These are phyloP conservation scores for Pythium inflatum DNA, from an alignment of 352 stramenopile species.

Conservation along the genomic window DNA sequence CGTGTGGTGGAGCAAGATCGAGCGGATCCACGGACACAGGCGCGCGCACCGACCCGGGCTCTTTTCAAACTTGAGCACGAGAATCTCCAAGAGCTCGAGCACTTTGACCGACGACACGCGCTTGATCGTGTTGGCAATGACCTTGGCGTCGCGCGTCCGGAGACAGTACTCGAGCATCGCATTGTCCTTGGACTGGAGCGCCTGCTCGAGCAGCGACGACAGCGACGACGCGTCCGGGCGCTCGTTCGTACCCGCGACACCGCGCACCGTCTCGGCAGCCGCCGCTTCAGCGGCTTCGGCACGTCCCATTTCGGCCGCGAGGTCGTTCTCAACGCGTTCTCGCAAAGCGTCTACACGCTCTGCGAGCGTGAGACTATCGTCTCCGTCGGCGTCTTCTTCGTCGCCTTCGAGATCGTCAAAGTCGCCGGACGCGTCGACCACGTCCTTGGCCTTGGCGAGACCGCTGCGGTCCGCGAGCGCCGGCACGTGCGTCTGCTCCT, in stretches of 20 bases:
- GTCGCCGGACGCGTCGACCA: conserved; percentile 60
- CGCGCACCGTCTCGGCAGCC: conserved; percentile 33
- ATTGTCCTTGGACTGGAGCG: conserved; percentile 87
- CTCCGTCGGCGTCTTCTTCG: conserved; percentile 50
- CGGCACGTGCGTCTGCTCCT: conserved; percentile 71
- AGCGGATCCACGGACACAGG: conserved; percentile 83
- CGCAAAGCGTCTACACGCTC: conserved; percentile 79
- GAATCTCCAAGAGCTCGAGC: conserved; percentile 73
- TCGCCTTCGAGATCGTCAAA: conserved; percentile 59
- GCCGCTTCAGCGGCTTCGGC: conserved; percentile 51
- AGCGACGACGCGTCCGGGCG: conserved; percentile 85
- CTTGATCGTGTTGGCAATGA: conserved; percentile 76
- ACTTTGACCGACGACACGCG: conserved; percentile 77
- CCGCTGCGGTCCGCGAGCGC: conserved; percentile 73
- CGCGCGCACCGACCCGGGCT: conserved; percentile 74
- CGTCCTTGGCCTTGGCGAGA: conserved; percentile 55
- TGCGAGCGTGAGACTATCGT: conserved; percentile 68
- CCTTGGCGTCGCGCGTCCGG: conserved; percentile 74
- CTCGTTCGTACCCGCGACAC: conserved; percentile 22
- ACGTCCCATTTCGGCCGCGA: conserved; percentile 63
- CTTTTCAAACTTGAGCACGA: conserved; percentile 86
- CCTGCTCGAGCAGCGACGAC: conserved; percentile 80
- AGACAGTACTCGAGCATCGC: conserved; percentile 85
- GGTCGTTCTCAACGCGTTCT: conserved; percentile 73
- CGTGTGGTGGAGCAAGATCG: conserved; percentile 83